Evolutionary conservation across 2,329 filamentous ascomycete genomes (phyloP), one percentile per base, ranked within the genome.

Genomic region (Ophiostoma sp.): DNA sequence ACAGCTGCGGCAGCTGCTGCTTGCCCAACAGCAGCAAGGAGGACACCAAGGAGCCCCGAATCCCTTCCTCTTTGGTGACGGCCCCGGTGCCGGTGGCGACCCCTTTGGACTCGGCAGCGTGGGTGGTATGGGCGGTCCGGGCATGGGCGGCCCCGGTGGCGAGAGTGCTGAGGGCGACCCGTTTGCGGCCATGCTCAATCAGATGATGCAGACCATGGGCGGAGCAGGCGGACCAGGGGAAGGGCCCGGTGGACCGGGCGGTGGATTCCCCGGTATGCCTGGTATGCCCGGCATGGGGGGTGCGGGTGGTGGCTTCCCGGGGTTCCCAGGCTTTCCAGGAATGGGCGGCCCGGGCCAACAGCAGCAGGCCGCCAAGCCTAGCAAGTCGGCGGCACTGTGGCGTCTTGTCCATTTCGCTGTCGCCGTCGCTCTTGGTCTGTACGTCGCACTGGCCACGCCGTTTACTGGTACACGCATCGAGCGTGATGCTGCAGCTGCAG

Each of bases 141-240:
- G 69, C n/a, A 28, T 31, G 42, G 68, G 33, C 4, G 59, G 66
- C 17, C 8, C 39, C 22, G 22, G 79, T 80, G 25, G 15, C 1
- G 78, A 75, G 15, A 77, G 75, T 19, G 80, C 80, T 71, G 83
- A 78, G 55, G 81, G 90, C n/a, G 91, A 92, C 78, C 90, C 90
- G 15, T 91, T 92, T 87, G 86, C 92, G 86, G 87, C 89, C 81
- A 91, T 95, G 88, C 86, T 95, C 81, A 88, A 91, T 78, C 91
- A 94, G 81, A 89, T 94, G 85, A 88, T 94, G 84, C 70, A 72
- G 50, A 36, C 73, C 0, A 88, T 93, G 84, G 80, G 81, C 31
- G 78, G 77, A 71, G 77, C 78, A 12, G 77, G 78, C 72, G 78
- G 75, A 39, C 83, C 79, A 3, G 59, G 72, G 3, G 59, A 70